A percentile compares a stretch with the other conserved stretches of the same genome.
Conservation (phyloP, 148 eudicot genomes). For the Spergularia bocconei region DNA sequence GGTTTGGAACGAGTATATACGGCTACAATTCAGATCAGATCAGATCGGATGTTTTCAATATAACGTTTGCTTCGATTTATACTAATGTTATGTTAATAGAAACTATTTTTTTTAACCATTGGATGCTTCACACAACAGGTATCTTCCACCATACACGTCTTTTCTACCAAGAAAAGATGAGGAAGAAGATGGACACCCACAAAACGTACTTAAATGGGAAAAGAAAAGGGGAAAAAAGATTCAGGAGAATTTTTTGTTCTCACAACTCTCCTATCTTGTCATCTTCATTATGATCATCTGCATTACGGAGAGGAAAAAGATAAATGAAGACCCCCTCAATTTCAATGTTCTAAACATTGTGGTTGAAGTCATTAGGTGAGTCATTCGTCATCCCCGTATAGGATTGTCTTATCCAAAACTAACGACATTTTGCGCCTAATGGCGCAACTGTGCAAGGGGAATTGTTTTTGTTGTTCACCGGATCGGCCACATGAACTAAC, state of each 20-base stretch:
- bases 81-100: too few relatives aligned
- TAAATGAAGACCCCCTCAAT: constrained; percentile 70
- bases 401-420: too few relatives aligned
- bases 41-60: too few relatives aligned
- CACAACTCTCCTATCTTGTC: constrained; percentile 47
- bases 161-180: constrained; percentile 29
- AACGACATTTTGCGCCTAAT: too few relatives aligned
- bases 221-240: constrained; percentile 12
- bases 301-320: constrained; percentile 51
- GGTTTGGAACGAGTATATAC: too few relatives aligned
- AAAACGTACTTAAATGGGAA: neutral
- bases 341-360: constrained; percentile 62
- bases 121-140: constrained; percentile 23
- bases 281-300: constrained; percentile 58
- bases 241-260: constrained; percentile 31
- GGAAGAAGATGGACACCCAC: constrained; percentile 9
- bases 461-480: neutral
- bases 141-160: constrained; percentile 45
- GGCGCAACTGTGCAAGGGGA: neutral
- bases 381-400: too few relatives aligned
- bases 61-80: too few relatives aligned
- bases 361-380: constrained; percentile 66
- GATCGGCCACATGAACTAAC: neutral
- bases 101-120: too few relatives aligned
- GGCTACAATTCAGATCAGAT: too few relatives aligned